Base-by-base conservation (phyloP, 2,329 filamentous ascomycete genomes). In the Claviceps maximensis region DNA sequence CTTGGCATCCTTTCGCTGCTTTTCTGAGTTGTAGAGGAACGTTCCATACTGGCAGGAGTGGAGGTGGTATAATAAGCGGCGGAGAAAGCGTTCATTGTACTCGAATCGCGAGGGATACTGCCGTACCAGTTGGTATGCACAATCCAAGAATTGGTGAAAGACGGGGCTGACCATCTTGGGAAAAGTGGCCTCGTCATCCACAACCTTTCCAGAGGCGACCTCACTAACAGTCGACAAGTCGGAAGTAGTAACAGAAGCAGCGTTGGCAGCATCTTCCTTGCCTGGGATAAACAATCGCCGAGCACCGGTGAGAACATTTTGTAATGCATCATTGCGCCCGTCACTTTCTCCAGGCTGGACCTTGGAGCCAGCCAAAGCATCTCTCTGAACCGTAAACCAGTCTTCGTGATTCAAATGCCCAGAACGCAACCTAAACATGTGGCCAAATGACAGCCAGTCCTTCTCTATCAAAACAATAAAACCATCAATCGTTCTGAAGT, bases 11-110 rank as follows among this genome's bases (percentile, higher is more conserved):
- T 80, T 73, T 3, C 93, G 83, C 62, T 95, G 87, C 63, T 89
- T 93, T 67, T 98, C 93, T 53, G 82, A 94, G 70, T 98, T 96
- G 69, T 87, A 95, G 5, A 98, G 75, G 65, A 98, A 98, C 0
- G 91, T 96, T 47, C 93, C 93, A 58, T 96, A 98, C 65, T 98
- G 93, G 59, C 90, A 95, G 0, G 91, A 91, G 65, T 97, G 91
- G 1, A 95, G 78, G 65, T 98, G 93, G 64, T 97, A 98, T 1
- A 97, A 75, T 3, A 98, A 74, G 21, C 93, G 82, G 27, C 89
- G 80, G 7, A 98, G 72, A 67, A 98, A 97, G 4, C 91, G 83
- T 66, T 97, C 93, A 60, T 95, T 97, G 69, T 89, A 98, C 66
- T 98, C 91, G 64, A 98, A 98, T 0, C 90, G 84, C 7, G 82